These are phyloP conservation scores for Pythium inflatum DNA, from an alignment of 352 stramenopile genomes.

Conservation along the genomic window DNA sequence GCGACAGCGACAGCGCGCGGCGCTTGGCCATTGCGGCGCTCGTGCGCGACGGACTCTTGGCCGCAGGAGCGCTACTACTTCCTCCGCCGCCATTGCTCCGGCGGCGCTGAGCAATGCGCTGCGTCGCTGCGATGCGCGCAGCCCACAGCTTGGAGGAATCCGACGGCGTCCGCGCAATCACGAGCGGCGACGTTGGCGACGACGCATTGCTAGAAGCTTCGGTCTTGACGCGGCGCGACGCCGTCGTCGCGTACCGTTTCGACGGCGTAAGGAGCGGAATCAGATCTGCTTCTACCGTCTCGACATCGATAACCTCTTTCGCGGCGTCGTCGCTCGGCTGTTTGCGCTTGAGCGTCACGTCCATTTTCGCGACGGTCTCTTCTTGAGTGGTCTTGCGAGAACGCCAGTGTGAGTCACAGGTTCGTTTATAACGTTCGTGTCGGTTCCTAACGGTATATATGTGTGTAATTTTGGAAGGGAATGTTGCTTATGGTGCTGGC, in stretches of 20 bases:
- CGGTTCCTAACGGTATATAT: too few species aligned
- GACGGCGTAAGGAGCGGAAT: slow-evolving; percentile 6
- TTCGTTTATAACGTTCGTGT: too few species aligned
- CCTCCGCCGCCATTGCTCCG: neutral
- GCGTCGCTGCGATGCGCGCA: slow-evolving; percentile 11
- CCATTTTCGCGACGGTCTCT: too few species aligned
- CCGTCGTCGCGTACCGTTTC: neutral
- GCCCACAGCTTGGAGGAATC: slow-evolving; percentile 16
- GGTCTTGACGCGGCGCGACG: neutral
- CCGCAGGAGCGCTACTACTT: too few species aligned
- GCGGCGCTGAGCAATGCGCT: slow-evolving; percentile 3
- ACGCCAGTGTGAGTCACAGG: too few species aligned
- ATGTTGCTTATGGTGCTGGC: too few species aligned
- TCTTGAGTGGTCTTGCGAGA: too few species aligned
- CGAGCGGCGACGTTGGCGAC: slow-evolving; percentile 8
- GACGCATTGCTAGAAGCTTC: neutral
- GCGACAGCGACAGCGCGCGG: slow-evolving; percentile 9
- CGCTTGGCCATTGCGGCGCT: neutral
- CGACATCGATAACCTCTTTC: neutral
- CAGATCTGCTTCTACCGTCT: neutral
- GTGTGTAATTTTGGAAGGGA: too few species aligned
- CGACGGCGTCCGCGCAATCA: slow-evolving; percentile 17
- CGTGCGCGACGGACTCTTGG: too few species aligned
- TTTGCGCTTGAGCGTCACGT: slow-evolving; percentile 24
- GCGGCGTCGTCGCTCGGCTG: neutral